These are phyloP conservation scores for Tricholomella constricta DNA, from an alignment of 768 basidiomycete genomes.

Conservation along the genomic window DNA sequence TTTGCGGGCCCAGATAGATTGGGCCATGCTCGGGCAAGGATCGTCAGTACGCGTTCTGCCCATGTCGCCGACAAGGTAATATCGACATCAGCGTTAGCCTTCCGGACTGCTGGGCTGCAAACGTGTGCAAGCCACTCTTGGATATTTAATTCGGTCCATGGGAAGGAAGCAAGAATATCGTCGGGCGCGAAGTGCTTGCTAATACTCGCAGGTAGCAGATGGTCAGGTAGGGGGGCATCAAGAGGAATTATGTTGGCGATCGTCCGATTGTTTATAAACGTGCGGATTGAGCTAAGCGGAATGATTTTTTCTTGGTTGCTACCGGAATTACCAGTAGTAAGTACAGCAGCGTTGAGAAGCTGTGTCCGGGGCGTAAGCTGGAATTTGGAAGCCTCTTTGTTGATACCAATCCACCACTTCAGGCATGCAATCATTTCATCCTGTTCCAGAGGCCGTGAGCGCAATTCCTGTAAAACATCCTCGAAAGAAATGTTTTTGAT, in stretches of 20 bases:
- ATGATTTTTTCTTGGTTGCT: constrained; percentile 55
- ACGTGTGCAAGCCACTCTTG: constrained; percentile 77
- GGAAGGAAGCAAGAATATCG: constrained; percentile 56
- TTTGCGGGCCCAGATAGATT: constrained; percentile 53
- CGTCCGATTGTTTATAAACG: constrained; percentile 67
- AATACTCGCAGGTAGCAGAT: constrained; percentile 69
- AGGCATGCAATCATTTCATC: constrained; percentile 80
- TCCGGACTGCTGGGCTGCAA: constrained; percentile 44
- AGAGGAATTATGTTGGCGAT: constrained; percentile 58
- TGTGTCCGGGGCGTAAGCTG: constrained; percentile 52
- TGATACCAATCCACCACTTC: constrained; percentile 76
- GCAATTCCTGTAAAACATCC: constrained; percentile 82
- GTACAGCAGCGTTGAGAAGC: constrained; percentile 71
- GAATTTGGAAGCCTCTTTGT: constrained; percentile 34
- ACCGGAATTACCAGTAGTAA: constrained; percentile 42
- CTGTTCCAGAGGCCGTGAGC: constrained; percentile 65
- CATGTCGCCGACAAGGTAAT: constrained; percentile 67
- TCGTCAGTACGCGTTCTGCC: constrained; percentile 75
- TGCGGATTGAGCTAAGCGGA: constrained; percentile 68
- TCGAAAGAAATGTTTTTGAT: constrained; percentile 75
- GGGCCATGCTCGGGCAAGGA: constrained; percentile 74
- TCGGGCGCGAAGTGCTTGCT: constrained; percentile 59
- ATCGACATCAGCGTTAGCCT: constrained; percentile 53
- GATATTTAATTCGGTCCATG: constrained; percentile 78
- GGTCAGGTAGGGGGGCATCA: constrained; percentile 74